phyloP scores from a whole-genome alignment of 2,329 filamentous ascomycete species.

The Pseudopithomyces chartarum region DNA sequence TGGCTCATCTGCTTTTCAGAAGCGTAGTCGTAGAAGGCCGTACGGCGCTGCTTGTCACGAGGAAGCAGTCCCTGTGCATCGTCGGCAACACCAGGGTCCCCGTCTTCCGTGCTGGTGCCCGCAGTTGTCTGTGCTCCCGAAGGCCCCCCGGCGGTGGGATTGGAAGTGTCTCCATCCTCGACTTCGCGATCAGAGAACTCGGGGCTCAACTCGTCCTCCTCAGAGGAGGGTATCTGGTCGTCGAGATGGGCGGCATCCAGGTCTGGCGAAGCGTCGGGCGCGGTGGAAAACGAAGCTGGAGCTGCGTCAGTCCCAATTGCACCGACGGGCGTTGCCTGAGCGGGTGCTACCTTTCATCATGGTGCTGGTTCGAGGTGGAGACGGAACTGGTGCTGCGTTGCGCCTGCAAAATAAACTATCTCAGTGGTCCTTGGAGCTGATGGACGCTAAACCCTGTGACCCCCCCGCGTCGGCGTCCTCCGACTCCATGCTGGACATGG shows the following conservation, averaged over 20 bases:
- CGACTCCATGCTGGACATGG: background rate
- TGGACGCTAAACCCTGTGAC: conserved; percentile 1
- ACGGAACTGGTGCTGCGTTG: conserved; percentile 1
- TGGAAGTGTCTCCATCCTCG: conserved; percentile 15
- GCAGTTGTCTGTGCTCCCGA: conserved; percentile 23
- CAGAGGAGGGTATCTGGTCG: conserved; percentile 42
- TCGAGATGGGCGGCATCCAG: conserved; percentile 36
- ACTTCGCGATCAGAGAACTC: conserved; percentile 36
- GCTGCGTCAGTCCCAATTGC: conserved; percentile 9
- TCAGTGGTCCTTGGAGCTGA: background rate
- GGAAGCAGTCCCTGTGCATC: conserved; percentile 45
- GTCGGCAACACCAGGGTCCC: conserved; percentile 26
- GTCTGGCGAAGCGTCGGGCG: conserved; percentile 44
- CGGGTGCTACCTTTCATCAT: conserved; percentile 16
- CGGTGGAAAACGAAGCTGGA: conserved; percentile 24
- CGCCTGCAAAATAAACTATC: background rate
- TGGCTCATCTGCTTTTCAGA: conserved; percentile 94
- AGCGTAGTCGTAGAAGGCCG: conserved; percentile 90
- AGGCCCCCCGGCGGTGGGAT: conserved; percentile 25
- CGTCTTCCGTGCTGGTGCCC: conserved; percentile 31
- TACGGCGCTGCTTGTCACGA: conserved; percentile 65
- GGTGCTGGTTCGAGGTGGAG: conserved; percentile 6
- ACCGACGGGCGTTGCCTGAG: background rate
- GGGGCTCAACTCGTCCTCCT: conserved; percentile 40
- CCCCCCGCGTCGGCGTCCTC: background rate